phyloP scores from a whole-genome alignment of 164 flowering plant genomes.

The Nelumbo lutea region DNA sequence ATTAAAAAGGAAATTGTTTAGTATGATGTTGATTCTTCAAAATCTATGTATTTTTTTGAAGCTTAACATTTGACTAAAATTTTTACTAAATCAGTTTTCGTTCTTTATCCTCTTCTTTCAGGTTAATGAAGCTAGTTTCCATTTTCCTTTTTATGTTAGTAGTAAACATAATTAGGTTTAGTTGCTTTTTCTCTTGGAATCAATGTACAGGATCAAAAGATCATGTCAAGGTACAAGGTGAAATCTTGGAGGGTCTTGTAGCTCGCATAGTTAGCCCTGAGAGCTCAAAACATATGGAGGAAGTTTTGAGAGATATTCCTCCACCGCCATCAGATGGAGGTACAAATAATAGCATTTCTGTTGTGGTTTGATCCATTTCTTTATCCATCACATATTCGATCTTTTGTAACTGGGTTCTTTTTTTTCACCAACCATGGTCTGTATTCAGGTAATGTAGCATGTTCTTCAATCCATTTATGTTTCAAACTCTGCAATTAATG shows the following conservation, averaged over 20 bases:
- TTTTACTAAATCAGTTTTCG: too few relatives aligned
- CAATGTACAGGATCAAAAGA: constrained; percentile 73
- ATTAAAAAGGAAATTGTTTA: too few relatives aligned
- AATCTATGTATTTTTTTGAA: too few relatives aligned
- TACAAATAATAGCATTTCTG: constrained; percentile 15
- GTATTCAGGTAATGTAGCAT: neutral
- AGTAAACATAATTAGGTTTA: neutral
- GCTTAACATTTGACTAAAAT: too few relatives aligned
- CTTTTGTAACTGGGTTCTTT: neutral
- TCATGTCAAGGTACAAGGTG: constrained; percentile 84
- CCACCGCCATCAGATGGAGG: constrained; percentile 60
- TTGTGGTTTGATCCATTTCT: neutral
- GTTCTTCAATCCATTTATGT: neutral
- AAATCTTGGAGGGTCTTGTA: constrained; percentile 95
- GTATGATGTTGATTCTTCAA: too few relatives aligned
- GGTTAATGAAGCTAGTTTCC: neutral
- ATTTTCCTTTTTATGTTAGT: neutral
- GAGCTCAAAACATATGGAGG: constrained; percentile 70
- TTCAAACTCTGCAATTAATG: neutral
- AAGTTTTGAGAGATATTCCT: constrained; percentile 61
- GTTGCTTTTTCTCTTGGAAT: neutral
- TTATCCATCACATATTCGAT: neutral
- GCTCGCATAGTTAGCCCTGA: constrained; percentile 86
- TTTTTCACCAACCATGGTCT: neutral
- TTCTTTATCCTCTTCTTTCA: neutral